Base-by-base conservation (phyloP, 345 rosid species). In the Gossypium longicalyx region DNA sequence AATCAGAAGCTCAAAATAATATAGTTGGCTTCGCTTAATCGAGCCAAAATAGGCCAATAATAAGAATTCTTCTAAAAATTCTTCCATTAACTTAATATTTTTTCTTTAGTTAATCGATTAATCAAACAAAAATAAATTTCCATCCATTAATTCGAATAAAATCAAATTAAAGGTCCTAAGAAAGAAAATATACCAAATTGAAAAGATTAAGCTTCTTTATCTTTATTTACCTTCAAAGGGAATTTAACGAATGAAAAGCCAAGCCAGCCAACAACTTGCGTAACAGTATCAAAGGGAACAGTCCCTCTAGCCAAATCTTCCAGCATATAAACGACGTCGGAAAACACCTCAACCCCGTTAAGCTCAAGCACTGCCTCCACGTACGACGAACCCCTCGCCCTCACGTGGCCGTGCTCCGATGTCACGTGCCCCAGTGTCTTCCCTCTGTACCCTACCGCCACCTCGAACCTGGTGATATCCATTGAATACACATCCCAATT, bases 401-500 rank as follows among this genome's bases (percentile, higher is more conserved):
- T 77, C 80, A 94, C 91, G 78, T 85, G 94, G 1, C 91, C 92
- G 0, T 77, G 77, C 13, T 78, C 72, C 0, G 91, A 85, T 70
- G 57, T 84, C 88, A 87, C 94, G 80, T 85, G 91, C 34, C 97
- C 97, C 73, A 92, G 79, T 85, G 77, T 79, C 80, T 87, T 88
- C 77, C 97, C 97, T 56, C 91, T 83, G 77, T 90, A 94, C 11
- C 63, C 82, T 0, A 94, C 56, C 13, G 83, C 80, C 63, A 94
- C 90, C 65, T 87, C 88, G 15, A 94, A 83, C 17, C 3, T 79
- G 34, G 75, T 74, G 64, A 85, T 89, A 78, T 86, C 91, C 82
- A 90, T 79, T 78, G 90, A 80, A 83, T 89, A 94, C 71, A 89
- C 86, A 80, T 89, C 97, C 41, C 80, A 81, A 63, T 94, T 92